phyloP scores from a whole-genome alignment of 2,329 filamentous ascomycete genomes.

The Ophiosphaerella korrae region DNA sequence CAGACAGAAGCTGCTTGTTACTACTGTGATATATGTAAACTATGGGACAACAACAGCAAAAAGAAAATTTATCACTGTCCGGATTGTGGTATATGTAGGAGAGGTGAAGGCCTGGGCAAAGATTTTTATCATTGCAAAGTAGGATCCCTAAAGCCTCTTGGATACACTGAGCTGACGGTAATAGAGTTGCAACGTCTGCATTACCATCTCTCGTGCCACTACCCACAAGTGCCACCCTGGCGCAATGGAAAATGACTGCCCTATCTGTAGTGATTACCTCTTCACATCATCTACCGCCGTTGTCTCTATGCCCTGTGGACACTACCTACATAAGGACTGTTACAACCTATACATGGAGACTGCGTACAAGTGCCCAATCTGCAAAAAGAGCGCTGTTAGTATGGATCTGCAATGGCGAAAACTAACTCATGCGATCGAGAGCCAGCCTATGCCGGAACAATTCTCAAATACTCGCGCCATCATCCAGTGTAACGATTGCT shows the following conservation, averaged over 20 bases:
- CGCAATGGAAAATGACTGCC: conserved; percentile 93
- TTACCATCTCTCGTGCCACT: conserved; percentile 75
- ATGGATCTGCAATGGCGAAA: conserved; percentile 97
- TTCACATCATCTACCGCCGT: conserved; percentile 89
- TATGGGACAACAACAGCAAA: conserved; percentile 92
- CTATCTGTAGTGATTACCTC: conserved; percentile 95
- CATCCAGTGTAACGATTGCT: conserved; percentile 94
- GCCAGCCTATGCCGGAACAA: conserved; percentile 88
- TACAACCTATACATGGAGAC: conserved; percentile 85
- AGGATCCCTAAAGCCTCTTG: conserved; percentile 22
- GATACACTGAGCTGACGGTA: conserved; percentile 26
- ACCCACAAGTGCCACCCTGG: conserved; percentile 6
- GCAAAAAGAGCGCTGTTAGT: conserved; percentile 94
- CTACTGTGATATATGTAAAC: conserved; percentile 91
- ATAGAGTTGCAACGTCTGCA: conserved; percentile 80
- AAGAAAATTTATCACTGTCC: conserved; percentile 96
- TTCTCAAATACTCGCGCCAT: conserved; percentile 80
- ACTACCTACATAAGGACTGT: conserved; percentile 91
- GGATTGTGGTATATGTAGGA: conserved; percentile 93
- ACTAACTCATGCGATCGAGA: conserved; percentile 82
- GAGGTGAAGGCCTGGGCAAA: conserved; percentile 88
- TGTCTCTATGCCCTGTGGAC: conserved; percentile 93
- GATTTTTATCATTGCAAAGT: conserved; percentile 99
- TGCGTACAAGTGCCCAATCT: conserved; percentile 95
- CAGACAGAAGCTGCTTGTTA: conserved; percentile 81